These are phyloP conservation scores for Polytrichum commune DNA, from an alignment of 225 moss, liverwort and hornwort genomes.

Conservation along the genomic window DNA sequence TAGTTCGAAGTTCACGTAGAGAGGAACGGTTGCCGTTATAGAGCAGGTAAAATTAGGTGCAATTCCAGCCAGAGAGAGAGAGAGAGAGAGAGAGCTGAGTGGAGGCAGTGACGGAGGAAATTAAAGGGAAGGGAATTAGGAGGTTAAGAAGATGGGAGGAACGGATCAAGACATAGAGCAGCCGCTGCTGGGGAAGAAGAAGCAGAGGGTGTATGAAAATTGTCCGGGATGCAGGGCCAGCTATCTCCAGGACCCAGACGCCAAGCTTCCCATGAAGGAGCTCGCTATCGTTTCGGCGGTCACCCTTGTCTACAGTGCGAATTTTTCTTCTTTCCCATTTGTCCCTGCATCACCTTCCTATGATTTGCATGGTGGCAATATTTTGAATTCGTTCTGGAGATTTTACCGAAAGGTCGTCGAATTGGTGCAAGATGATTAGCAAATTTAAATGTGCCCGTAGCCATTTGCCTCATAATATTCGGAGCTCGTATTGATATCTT, in stretches of 20 bases:
- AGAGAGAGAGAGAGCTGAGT: not conserved
- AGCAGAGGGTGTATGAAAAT: slow-evolving; percentile 32
- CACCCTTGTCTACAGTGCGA: slow-evolving; percentile 55
- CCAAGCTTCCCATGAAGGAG: slow-evolving; percentile 42
- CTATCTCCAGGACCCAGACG: slow-evolving; percentile 43
- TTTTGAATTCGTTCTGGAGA: too few relatives aligned
- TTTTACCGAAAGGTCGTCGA: too few relatives aligned
- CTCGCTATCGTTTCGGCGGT: slow-evolving; percentile 35
- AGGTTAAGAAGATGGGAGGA: not conserved
- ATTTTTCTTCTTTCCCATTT: not conserved
- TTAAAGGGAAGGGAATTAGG: not conserved
- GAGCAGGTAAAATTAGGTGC: too few relatives aligned
- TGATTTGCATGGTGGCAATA: not conserved
- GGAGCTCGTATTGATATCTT: too few relatives aligned
- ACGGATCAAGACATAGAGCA: slow-evolving; percentile 44
- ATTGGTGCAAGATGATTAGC: too few relatives aligned
- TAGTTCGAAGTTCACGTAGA: too few relatives aligned
- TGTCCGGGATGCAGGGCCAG: slow-evolving; percentile 66
- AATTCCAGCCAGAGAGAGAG: not conserved
- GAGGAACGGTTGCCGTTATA: too few relatives aligned
- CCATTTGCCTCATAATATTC: too few relatives aligned
- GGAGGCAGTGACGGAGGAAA: not conserved
- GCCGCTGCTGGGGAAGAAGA: slow-evolving; percentile 38
- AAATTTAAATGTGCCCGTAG: too few relatives aligned
- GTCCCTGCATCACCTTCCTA: not conserved